phyloP scores from a whole-genome alignment of 176 grass and related monocot genomes.

The Puya raimondii region DNA sequence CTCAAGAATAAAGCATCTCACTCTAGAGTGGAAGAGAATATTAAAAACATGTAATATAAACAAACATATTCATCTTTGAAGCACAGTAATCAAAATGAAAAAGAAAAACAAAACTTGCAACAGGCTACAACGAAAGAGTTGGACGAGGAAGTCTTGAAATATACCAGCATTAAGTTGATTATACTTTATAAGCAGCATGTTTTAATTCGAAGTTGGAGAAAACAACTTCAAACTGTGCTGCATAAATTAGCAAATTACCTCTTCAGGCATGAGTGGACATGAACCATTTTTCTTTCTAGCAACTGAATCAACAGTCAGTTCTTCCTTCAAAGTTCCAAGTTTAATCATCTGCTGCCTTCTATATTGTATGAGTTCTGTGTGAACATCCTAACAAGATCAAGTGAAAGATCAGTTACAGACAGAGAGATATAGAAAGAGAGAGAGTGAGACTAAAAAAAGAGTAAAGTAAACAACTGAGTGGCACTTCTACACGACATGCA shows the following conservation, averaged over 20 bases:
- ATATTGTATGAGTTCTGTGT: constrained; percentile 90
- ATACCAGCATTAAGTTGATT: too few species aligned
- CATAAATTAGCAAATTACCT: constrained; percentile 47
- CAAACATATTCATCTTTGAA: background rate
- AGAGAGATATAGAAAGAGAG: background rate
- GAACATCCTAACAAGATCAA: constrained; percentile 67
- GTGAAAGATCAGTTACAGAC: constrained; percentile 26
- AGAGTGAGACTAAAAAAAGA: background rate
- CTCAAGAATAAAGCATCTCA: background rate
- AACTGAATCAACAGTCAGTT: constrained; percentile 70
- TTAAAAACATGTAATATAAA: background rate
- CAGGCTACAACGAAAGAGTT: too few species aligned
- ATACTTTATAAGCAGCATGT: too few species aligned
- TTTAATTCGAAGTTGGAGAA: too few species aligned
- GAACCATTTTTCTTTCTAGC: constrained; percentile 75
- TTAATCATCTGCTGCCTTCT: constrained; percentile 92
- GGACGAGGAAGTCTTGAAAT: too few species aligned
- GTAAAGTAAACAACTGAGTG: background rate
- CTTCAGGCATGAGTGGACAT: constrained; percentile 94
- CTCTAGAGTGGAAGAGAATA: background rate
- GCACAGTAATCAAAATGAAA: background rate
- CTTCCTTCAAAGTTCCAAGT: constrained; percentile 61
- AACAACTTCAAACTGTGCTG: background rate
- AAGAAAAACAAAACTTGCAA: background rate
- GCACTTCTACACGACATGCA: too few species aligned